Conservation (phyloP, 352 stramenopile species). For the Elongisporangium prolatum region DNA sequence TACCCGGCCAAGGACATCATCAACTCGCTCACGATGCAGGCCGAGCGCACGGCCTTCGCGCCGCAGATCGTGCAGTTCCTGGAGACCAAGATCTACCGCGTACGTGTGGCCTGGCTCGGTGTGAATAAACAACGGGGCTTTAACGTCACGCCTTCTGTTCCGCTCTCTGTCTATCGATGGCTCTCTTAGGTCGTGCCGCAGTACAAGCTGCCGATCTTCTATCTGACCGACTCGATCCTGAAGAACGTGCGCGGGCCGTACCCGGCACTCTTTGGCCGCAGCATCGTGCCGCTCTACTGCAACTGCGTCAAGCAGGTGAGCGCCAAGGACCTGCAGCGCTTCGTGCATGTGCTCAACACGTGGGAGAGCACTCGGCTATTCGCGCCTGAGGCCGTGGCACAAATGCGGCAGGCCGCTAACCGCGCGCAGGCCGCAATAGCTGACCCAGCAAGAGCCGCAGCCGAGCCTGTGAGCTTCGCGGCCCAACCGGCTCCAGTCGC, state of each 20-base stretch:
- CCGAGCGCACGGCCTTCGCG: conserved; percentile 67
- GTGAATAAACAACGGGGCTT: not conserved
- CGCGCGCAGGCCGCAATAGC: conserved; percentile 35
- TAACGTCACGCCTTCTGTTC: conserved; percentile 6
- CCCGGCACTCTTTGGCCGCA: conserved; percentile 49
- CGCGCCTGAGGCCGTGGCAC: conserved; percentile 34
- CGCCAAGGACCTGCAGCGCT: conserved; percentile 74
- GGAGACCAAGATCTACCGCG: conserved; percentile 86
- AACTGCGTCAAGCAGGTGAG: conserved; percentile 82
- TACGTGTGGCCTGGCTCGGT: conserved; percentile 23
- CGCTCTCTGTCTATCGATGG: conserved; percentile 10
- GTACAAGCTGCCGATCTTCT: conserved; percentile 88
- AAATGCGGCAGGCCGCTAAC: conserved; percentile 69
- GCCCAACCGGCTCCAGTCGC: conserved; percentile 19
- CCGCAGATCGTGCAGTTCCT: conserved; percentile 85
- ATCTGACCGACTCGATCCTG: conserved; percentile 88
- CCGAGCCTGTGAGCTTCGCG: conserved; percentile 46
- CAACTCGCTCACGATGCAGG: conserved; percentile 85
- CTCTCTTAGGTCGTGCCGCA: conserved; percentile 50
- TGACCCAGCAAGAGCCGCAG: conserved; percentile 24
- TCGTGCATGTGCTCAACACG: conserved; percentile 83
- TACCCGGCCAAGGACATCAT: conserved; percentile 88
- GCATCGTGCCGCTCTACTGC: conserved; percentile 81
- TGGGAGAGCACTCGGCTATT: conserved; percentile 74
- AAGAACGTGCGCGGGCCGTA: conserved; percentile 85